These are phyloP conservation scores for Suillus subaureus DNA, from an alignment of 768 basidiomycete genomes.

Conservation along the genomic window DNA sequence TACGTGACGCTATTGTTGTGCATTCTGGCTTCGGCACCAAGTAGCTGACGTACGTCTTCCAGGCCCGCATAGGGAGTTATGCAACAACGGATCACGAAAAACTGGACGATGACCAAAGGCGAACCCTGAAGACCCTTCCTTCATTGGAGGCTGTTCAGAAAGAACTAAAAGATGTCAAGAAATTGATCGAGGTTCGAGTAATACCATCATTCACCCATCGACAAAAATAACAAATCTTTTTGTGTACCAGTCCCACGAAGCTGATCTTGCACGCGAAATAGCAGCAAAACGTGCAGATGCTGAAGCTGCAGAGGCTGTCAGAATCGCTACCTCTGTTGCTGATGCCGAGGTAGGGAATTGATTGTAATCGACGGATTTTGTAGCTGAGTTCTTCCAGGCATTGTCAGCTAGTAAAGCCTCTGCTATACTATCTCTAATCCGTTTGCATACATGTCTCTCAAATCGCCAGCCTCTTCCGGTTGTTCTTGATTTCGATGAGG, in stretches of 20 bases:
- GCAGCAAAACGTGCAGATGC: constrained; percentile 55
- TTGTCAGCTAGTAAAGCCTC: constrained; percentile 44
- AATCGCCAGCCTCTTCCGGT: constrained; percentile 46
- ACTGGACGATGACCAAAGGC: constrained; percentile 88
- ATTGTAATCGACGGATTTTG: neutral
- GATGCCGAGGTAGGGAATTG: constrained; percentile 54
- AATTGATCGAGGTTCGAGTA: constrained; percentile 72
- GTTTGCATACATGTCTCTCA: constrained; percentile 53
- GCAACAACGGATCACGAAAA: constrained; percentile 66
- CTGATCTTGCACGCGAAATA: constrained; percentile 59
- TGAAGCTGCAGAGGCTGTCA: constrained; percentile 57
- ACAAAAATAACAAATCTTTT: constrained; percentile 7
- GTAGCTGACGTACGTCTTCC: constrained; percentile 11
- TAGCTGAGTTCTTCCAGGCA: constrained; percentile 38
- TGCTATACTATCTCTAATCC: constrained; percentile 60
- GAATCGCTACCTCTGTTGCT: constrained; percentile 56
- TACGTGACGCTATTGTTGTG: constrained; percentile 38
- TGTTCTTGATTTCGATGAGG: constrained; percentile 45
- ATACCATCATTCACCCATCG: neutral
- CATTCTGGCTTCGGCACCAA: neutral
- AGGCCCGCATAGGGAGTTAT: constrained; percentile 79
- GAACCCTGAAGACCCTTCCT: constrained; percentile 70
- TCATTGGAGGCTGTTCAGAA: constrained; percentile 77
- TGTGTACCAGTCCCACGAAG: constrained; percentile 56
- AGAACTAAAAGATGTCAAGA: constrained; percentile 84